Evolutionary conservation across 2,329 filamentous ascomycete species (phyloP).

Genomic region (Calonectria multiphialidica): DNA sequence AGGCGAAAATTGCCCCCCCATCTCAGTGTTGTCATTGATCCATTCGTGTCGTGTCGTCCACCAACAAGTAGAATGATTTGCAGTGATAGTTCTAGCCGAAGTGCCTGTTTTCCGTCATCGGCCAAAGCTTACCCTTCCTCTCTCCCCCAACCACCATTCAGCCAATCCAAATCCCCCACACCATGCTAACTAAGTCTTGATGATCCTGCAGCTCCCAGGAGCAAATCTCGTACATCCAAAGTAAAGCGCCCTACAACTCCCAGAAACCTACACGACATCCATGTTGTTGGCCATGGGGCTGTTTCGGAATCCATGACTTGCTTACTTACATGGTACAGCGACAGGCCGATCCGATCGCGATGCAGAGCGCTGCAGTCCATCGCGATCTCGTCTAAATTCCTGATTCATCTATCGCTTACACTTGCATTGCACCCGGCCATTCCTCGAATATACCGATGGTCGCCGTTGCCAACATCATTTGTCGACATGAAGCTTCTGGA

Average conservation of each 20-base stretch:
- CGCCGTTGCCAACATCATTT: background rate
- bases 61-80: background rate
- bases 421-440: background rate
- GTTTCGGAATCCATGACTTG: constrained; percentile 8
- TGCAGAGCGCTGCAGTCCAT: constrained; percentile 13
- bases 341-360: constrained; percentile 23
- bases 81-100: background rate
- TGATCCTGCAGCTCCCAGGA: constrained; percentile 2
- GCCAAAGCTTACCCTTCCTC: background rate
- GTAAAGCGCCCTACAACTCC: constrained; percentile 16
- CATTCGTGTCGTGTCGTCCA: background rate
- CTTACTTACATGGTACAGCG: constrained; percentile 5
- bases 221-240: constrained; percentile 11
- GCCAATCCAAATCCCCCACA: background rate
- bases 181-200: background rate
- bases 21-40: background rate
- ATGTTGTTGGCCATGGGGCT: constrained; percentile 12
- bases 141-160: background rate
- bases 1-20: background rate
- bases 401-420: constrained; percentile 9
- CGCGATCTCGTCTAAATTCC: constrained; percentile 9
- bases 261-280: constrained; percentile 17
- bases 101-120: background rate
- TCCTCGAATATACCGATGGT: background rate
- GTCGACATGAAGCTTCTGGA: background rate